A percentile compares a stretch with the other conserved stretches of the same genome.
Evolutionary conservation across 2,329 filamentous ascomycete species (phyloP).

Genomic region (Sclerotinia trifoliorum): DNA sequence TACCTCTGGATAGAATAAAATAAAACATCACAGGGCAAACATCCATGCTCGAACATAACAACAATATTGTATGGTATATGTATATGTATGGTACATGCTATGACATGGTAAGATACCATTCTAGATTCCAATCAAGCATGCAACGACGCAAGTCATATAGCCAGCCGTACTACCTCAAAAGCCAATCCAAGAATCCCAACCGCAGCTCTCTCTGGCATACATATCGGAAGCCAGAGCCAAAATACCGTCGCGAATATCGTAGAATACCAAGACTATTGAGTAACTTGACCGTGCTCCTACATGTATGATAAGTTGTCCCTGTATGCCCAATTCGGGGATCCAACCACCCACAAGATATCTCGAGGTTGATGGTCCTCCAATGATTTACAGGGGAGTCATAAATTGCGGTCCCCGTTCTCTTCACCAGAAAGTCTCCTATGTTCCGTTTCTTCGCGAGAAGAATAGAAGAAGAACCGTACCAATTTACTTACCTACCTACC

Average conservation of each 20-base stretch:
- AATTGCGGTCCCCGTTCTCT: background rate
- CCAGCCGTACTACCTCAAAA: background rate
- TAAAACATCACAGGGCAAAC: background rate
- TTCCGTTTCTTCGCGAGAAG: background rate
- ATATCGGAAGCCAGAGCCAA: background rate
- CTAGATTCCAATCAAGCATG: background rate
- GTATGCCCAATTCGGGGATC: background rate
- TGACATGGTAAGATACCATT: background rate
- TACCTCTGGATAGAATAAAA: background rate
- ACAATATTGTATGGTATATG: too few relatives aligned
- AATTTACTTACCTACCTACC: background rate
- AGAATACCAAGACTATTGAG: background rate
- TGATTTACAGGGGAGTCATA: background rate
- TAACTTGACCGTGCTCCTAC: background rate
- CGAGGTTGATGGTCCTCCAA: background rate
- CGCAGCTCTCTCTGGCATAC: background rate
- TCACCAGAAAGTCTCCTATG: background rate
- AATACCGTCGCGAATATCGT: background rate
- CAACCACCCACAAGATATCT: background rate
- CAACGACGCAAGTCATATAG: background rate
- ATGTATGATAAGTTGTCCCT: background rate
- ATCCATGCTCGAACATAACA: background rate
- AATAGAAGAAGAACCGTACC: background rate
- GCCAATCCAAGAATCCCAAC: background rate
- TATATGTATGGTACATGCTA: background rate